Conservation (phyloP, 1,139 yeast genomes). For the Blastobotrys petasosporus region DNA sequence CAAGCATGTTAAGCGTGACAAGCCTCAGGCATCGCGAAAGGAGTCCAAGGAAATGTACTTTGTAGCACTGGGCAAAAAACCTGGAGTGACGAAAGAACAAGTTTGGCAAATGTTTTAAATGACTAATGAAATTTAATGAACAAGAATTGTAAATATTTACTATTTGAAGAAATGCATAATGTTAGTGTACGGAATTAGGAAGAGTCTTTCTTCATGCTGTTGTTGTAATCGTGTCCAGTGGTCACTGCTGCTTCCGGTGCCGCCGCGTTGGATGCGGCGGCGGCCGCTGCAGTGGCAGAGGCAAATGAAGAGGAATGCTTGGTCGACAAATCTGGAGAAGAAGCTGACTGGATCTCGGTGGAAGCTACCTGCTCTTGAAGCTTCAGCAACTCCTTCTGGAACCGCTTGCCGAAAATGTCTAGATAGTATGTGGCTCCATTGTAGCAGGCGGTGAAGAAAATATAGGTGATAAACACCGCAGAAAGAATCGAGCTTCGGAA, state of each 20-base stretch:
- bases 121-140: not conserved
- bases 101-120: constrained; percentile 32
- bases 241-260: not conserved
- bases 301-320: not conserved
- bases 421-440: constrained; percentile 94
- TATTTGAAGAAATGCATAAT: not conserved
- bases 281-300: not conserved
- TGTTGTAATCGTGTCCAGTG: not conserved
- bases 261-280: not conserved
- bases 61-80: constrained; percentile 51
- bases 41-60: constrained; percentile 69
- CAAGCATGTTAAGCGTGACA: constrained; percentile 48
- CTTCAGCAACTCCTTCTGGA: constrained; percentile 72
- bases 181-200: too few relatives aligned
- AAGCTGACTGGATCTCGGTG: not conserved
- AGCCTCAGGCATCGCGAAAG: constrained; percentile 54
- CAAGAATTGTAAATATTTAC: not conserved
- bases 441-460: constrained; percentile 73
- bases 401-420: constrained; percentile 76
- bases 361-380: constrained; percentile 59
- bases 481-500: constrained; percentile 64
- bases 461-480: constrained; percentile 58
- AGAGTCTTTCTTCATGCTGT: not conserved
- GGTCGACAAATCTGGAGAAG: not conserved
- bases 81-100: constrained; percentile 41